Evolutionary conservation across 169 alveolate genomes (phyloP), one percentile per base, ranked within the genome.

Genomic region (Eimeria brunetti): DNA sequence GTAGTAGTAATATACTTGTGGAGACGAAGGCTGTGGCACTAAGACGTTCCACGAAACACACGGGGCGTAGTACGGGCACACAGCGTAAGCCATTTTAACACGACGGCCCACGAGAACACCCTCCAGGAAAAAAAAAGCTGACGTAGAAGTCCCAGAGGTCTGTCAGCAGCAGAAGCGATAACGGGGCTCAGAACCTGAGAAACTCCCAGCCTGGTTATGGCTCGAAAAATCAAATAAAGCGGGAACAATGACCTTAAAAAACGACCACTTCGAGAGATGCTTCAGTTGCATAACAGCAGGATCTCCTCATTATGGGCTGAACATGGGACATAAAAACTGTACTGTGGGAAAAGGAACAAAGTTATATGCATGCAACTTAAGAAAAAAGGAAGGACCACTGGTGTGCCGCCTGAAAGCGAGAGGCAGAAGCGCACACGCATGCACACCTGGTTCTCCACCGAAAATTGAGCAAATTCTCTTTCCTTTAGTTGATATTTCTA

Each of bases 371-470:
- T n/a, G 64, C 60, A 9, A 22, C 11, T 24, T 16, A 2, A 27
- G 41, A 49, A 24, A 46, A 44, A 20, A 64, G 20, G 60, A 22
- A 49, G 22, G 62, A 76, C 86, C 86, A 76, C 11, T 76, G 86
- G 86, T 76, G 86, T 22, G 86, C 86, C 86, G 24, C 30, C 86
- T 24, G 64, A 76, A 76, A 76, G 86, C 86, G 60, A 46, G 49
- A 41, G 86, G 44, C 86, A 22, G 86, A 76, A 22, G 86, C 86
- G 60, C 86, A 76, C 86, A 76, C 86, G 86, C 64, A 46, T 46
- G 86, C 86, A 76, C 38, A 49, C 44, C 38, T 36, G 44, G 33
- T 49, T 24, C 38, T 12, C 44, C 18, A 16, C 46, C 51, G 80
- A 9, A 33, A 69, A 69, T 69, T 1, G 46, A 2, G 36, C 80